Conservation (phyloP, 768 basidiomycete species). For the Mrakia gelida region DNA sequence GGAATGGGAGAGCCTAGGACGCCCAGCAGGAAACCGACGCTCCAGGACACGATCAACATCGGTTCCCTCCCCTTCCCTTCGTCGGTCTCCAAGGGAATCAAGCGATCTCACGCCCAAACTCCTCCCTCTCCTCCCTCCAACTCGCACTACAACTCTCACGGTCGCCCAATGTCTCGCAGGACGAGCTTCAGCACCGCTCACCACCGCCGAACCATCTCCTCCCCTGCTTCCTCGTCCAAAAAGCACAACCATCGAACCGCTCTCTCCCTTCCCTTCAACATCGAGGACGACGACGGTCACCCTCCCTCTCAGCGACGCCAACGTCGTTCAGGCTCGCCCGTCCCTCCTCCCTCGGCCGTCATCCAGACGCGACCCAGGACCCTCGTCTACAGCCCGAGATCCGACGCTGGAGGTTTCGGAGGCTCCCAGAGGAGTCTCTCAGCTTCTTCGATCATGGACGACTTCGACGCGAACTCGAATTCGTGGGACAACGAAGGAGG, state of each 20-base stretch:
- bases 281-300: not conserved
- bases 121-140: not conserved
- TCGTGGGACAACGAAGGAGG: not conserved
- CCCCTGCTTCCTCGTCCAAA: not conserved
- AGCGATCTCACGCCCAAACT: not conserved
- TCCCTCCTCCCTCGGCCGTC: not conserved
- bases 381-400: conserved; percentile 20
- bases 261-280: not conserved
- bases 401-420: not conserved
- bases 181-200: not conserved
- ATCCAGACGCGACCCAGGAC: conserved; percentile 22
- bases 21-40: not conserved
- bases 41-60: not conserved
- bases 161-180: not conserved
- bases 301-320: not conserved
- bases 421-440: not conserved
- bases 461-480: not conserved
- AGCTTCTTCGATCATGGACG: not conserved
- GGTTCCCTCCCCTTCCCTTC: not conserved
- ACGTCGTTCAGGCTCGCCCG: not conserved
- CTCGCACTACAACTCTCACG: conserved; percentile 2
- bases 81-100: not conserved
- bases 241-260: conserved; percentile 12
- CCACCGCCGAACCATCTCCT: conserved; percentile 10
- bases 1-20: not conserved